Evolutionary conservation across 2,329 filamentous ascomycete species (phyloP).

Genomic region (Hymenoscyphus albidus): DNA sequence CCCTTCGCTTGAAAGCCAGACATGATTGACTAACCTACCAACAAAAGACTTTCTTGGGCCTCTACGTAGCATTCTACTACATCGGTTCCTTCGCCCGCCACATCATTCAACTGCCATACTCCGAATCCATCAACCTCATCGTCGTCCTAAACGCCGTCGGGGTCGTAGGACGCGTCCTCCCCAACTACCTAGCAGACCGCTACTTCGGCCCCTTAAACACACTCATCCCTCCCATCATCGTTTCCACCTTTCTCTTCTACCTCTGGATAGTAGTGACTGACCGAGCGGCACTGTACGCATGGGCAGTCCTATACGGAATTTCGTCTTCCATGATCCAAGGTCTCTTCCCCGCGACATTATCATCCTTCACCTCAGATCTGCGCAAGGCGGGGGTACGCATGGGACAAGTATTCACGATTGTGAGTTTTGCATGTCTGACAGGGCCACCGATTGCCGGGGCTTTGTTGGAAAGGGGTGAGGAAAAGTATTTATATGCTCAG

Average conservation of each 20-base stretch:
- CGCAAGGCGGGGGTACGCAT: conserved; percentile 17
- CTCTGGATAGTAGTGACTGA: conserved; percentile 28
- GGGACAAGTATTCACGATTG: conserved; percentile 16
- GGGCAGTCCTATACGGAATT: conserved; percentile 29
- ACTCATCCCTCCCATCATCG: conserved; percentile 21
- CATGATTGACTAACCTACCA: conserved; percentile 33
- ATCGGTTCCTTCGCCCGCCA: conserved; percentile 38
- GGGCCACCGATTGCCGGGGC: conserved; percentile 37
- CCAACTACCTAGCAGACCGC: conserved; percentile 32
- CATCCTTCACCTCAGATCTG: conserved; percentile 14
- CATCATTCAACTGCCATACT: conserved; percentile 35
- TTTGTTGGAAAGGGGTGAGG: conserved; percentile 43
- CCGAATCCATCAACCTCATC: conserved; percentile 38
- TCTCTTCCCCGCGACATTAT: conserved; percentile 14
- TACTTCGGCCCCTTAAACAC: conserved; percentile 31
- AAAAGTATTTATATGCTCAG: conserved; percentile 48
- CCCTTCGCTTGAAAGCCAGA: too few species aligned
- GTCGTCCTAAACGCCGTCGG: conserved; percentile 23
- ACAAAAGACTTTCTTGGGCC: conserved; percentile 20
- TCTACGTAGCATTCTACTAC: conserved; percentile 29
- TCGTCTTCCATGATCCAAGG: conserved; percentile 24
- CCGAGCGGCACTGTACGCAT: conserved; percentile 30
- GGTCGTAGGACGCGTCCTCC: conserved; percentile 27
- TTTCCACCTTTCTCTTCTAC: conserved; percentile 25
- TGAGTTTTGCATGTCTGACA: conserved; percentile 15